A percentile compares a stretch with the other conserved stretches of the same genome.
These are phyloP conservation scores for Apiotrichum sp. DNA, from an alignment of 1,284 basidiomycete genomes.

Conservation along the genomic window DNA sequence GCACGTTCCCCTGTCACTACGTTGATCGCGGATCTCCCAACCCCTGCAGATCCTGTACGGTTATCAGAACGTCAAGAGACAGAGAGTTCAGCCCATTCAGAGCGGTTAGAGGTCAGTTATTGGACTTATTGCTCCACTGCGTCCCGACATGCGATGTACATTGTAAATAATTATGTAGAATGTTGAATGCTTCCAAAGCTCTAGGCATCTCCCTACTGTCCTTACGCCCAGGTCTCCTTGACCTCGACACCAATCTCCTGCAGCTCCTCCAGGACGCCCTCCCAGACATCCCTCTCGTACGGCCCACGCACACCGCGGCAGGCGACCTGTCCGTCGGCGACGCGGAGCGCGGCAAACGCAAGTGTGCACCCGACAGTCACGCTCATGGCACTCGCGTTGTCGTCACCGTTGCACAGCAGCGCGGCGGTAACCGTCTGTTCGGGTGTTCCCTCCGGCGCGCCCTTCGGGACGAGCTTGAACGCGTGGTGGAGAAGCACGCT, in stretches of 20 bases:
- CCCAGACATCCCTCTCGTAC: slow-evolving; percentile 56
- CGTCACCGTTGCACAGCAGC: slow-evolving; percentile 65
- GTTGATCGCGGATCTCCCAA: too few relatives aligned
- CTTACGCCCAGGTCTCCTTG: slow-evolving; percentile 52
- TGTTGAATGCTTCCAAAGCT: too few relatives aligned
- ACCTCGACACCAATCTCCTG: slow-evolving; percentile 61
- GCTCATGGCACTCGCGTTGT: slow-evolving; percentile 72
- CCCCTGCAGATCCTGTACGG: too few relatives aligned
- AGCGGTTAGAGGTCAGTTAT: too few relatives aligned
- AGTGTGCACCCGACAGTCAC: slow-evolving; percentile 80
- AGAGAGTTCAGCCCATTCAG: too few relatives aligned
- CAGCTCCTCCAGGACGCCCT: slow-evolving; percentile 58
- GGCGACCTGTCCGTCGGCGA: slow-evolving; percentile 62
- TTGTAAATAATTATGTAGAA: too few relatives aligned
- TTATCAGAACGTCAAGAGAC: too few relatives aligned
- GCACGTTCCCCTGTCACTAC: too few relatives aligned
- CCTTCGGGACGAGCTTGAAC: slow-evolving; percentile 47
- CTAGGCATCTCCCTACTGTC: background rate
- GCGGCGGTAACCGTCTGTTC: slow-evolving; percentile 67
- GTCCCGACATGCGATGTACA: too few relatives aligned
- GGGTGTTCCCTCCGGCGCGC: slow-evolving; percentile 12
- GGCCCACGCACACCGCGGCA: slow-evolving; percentile 65
- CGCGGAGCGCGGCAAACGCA: slow-evolving; percentile 65
- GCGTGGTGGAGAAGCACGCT: slow-evolving; percentile 84
- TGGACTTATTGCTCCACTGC: too few relatives aligned